Evolutionary conservation across 1,284 basidiomycete genomes (phyloP).

Genomic region (Cyathus olla): DNA sequence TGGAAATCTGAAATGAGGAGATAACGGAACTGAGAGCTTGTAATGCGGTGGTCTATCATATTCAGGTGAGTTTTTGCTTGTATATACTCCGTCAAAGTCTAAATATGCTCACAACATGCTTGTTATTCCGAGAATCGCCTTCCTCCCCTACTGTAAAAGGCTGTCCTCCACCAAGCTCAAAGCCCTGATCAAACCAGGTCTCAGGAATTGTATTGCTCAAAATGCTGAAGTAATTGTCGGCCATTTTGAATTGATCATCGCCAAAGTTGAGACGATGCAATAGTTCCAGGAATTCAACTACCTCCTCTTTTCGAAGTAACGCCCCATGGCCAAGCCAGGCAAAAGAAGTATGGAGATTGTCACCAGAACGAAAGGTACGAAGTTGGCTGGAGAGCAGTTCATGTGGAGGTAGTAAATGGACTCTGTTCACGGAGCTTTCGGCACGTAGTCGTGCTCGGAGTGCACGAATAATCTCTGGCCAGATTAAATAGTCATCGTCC

Average conservation of each 20-base stretch:
- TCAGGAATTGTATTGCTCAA: constrained; percentile 57
- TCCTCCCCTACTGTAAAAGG: constrained; percentile 72
- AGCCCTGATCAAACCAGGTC: constrained; percentile 70
- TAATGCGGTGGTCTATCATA: too few species aligned
- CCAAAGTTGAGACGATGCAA: constrained; percentile 54
- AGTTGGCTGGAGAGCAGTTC: constrained; percentile 67
- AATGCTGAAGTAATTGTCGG: constrained; percentile 77
- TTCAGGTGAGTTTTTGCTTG: too few species aligned
- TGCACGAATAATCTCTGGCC: constrained; percentile 64
- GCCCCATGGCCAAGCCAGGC: constrained; percentile 78
- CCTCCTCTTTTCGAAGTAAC: constrained; percentile 57
- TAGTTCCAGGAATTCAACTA: constrained; percentile 60
- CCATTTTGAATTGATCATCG: constrained; percentile 68
- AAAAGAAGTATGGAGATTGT: constrained; percentile 64
- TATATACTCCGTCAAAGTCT: too few species aligned
- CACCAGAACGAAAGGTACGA: constrained; percentile 43
- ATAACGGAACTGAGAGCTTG: too few species aligned
- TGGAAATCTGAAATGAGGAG: too few species aligned
- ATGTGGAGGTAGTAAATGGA: constrained; percentile 71
- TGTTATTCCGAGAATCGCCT: constrained; percentile 66
- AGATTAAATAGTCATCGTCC: constrained; percentile 78
- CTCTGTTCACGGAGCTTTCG: constrained; percentile 35
- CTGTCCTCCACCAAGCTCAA: constrained; percentile 67
- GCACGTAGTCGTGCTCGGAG: constrained; percentile 53
- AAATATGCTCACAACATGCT: constrained; percentile 63